Evolutionary conservation across 345 rosid genomes (phyloP).

Genomic region (Populus alba): DNA sequence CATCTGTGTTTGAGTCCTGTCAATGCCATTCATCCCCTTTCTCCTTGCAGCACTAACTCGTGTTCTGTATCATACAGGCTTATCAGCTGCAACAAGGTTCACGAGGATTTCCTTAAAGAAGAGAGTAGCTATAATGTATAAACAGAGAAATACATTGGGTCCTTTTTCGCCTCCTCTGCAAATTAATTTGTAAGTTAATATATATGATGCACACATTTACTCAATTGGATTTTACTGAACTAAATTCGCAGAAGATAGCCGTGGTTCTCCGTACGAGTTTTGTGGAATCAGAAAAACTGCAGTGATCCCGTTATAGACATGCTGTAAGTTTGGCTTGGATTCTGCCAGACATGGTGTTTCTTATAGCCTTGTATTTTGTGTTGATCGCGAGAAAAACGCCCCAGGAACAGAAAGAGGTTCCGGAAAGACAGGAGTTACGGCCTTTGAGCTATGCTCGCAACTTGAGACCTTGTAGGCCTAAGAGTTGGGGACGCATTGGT

Average conservation of each 20-base stretch:
- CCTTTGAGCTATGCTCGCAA: slow-evolving; percentile 83
- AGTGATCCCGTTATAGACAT: slow-evolving; percentile 35
- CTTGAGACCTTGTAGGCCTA: slow-evolving; percentile 90
- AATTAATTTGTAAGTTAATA: too few relatives aligned
- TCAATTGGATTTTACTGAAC: too few relatives aligned
- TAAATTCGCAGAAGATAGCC: background rate
- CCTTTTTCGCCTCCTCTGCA: background rate
- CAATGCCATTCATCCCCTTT: too few relatives aligned
- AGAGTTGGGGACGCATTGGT: slow-evolving; percentile 49
- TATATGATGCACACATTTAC: too few relatives aligned
- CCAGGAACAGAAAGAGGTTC: slow-evolving; percentile 74
- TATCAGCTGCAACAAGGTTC: too few relatives aligned
- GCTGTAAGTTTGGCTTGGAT: slow-evolving; percentile 53
- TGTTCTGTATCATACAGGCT: too few relatives aligned
- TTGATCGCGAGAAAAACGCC: slow-evolving; percentile 54
- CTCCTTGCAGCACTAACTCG: too few relatives aligned
- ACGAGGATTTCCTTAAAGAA: too few relatives aligned
- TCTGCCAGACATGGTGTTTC: slow-evolving; percentile 82
- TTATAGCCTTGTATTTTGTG: slow-evolving; percentile 58
- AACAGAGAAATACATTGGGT: too few relatives aligned
- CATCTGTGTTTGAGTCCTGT: too few relatives aligned
- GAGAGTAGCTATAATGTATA: too few relatives aligned
- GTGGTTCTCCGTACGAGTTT: background rate
- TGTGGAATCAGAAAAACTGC: slow-evolving; percentile 26
- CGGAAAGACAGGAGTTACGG: slow-evolving; percentile 58